phyloP scores from a whole-genome alignment of 176 grass and related monocot species.

The Puccinellia tenuiflora region DNA sequence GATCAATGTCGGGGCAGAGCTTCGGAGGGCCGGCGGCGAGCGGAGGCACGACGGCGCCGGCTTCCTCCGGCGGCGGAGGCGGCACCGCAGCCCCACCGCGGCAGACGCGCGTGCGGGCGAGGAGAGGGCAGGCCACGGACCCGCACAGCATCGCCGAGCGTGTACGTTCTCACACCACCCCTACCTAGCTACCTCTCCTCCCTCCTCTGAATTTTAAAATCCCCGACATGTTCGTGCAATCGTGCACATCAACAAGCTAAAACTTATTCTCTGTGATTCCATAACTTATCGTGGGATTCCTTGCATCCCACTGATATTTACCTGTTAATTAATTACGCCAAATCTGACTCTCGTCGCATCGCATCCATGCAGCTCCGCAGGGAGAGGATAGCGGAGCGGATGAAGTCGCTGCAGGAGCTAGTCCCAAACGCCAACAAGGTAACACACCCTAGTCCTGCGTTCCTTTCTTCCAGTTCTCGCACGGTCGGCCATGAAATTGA shows the following conservation, averaged over 20 bases:
- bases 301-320: background rate
- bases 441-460: too few species aligned
- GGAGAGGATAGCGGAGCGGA: slow-evolving; percentile 95
- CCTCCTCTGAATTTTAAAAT: background rate
- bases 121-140: slow-evolving; percentile 77
- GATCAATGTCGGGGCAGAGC: slow-evolving; percentile 45
- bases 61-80: slow-evolving; percentile 13
- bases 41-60: slow-evolving; percentile 9
- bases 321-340: background rate
- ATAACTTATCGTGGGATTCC: background rate
- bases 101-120: slow-evolving; percentile 59
- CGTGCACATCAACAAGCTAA: background rate
- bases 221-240: background rate
- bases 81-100: slow-evolving; percentile 51
- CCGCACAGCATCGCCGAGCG: slow-evolving; percentile 92
- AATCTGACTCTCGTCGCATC: background rate
- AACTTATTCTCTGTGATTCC: background rate
- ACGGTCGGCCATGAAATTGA: background rate
- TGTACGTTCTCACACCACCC: slow-evolving; percentile 24
- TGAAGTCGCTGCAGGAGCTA: slow-evolving; percentile 94
- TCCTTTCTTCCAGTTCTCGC: background rate
- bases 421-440: slow-evolving; percentile 98
- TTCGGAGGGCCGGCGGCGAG: slow-evolving; percentile 41
- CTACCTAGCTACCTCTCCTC: background rate
- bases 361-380: slow-evolving; percentile 62